These are phyloP conservation scores for Chlamydomonas reinhardtii DNA, from an alignment of 163 green algal species.

Conservation along the genomic window DNA sequence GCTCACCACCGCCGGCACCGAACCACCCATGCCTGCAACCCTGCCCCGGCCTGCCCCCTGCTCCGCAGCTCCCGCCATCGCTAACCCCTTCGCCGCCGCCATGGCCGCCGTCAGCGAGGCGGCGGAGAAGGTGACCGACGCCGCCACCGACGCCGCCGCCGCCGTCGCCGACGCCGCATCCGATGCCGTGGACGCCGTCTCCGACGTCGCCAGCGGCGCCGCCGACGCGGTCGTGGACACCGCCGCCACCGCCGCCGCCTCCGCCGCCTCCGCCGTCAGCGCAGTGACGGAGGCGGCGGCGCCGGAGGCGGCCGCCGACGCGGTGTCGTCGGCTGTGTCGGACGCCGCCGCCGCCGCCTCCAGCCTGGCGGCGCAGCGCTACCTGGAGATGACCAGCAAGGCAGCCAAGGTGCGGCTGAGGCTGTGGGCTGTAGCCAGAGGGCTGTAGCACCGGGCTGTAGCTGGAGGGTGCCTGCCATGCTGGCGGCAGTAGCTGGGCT, in stretches of 20 bases:
- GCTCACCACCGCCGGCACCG: no score
- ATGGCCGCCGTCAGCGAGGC: neutral
- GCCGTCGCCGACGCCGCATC: neutral
- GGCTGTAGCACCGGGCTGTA: no score
- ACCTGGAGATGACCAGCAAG: slow-evolving; percentile 44
- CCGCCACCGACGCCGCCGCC: neutral
- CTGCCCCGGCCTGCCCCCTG: no score
- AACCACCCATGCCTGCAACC: no score
- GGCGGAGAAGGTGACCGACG: neutral
- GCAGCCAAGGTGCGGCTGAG: slow-evolving; percentile 1
- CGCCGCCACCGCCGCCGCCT: neutral
- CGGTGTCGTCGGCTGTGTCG: neutral
- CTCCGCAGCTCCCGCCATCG: no score
- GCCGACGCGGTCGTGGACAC: neutral
- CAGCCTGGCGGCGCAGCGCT: slow-evolving; percentile 33
- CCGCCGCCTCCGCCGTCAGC: slow-evolving; percentile 2
- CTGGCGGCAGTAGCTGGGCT: no score
- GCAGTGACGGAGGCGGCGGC: neutral
- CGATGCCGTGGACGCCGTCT: neutral
- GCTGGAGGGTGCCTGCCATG: no score
- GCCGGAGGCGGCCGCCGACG: neutral
- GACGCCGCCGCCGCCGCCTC: neutral
- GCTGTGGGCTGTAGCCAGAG: no score
- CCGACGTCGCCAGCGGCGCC: neutral
- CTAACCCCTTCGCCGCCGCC: neutral